Percentiles rank a stretch among this genome's conserved stretches.
Evolutionary conservation across 345 rosid species (phyloP).

Genomic region (Ceriops decandra): DNA sequence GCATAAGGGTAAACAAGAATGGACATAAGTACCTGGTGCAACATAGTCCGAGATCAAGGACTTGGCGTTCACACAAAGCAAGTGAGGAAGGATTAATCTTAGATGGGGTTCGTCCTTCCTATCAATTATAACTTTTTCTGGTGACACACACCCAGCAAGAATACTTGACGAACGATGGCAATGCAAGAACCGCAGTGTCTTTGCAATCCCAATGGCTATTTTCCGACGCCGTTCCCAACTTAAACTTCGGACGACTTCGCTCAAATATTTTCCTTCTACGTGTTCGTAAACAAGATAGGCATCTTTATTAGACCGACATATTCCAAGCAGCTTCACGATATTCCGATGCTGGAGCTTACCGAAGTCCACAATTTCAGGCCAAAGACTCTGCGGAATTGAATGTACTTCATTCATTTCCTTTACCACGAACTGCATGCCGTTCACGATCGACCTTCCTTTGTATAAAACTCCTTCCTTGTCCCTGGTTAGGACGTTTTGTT

Average conservation of each 20-base stretch:
- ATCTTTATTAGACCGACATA: conserved; percentile 46
- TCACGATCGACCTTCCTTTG: conserved; percentile 31
- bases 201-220: conserved; percentile 54
- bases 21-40: conserved; percentile 54
- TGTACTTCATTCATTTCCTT: conserved; percentile 36
- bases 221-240: conserved; percentile 60
- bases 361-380: conserved; percentile 29
- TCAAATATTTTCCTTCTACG: conserved; percentile 49
- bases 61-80: conserved; percentile 31
- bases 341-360: conserved; percentile 57
- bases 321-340: conserved; percentile 48
- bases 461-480: conserved; percentile 29
- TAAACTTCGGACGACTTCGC: conserved; percentile 40
- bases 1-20: no score
- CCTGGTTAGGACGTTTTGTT: conserved; percentile 43
- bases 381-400: conserved; percentile 33
- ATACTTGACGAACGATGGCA: conserved; percentile 30
- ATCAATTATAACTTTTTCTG: conserved; percentile 52
- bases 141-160: conserved; percentile 46
- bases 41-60: conserved; percentile 35
- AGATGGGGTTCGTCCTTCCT: conserved; percentile 48
- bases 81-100: conserved; percentile 35
- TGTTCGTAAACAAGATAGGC: conserved; percentile 52
- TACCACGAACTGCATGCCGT: conserved; percentile 37
- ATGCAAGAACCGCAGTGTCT: conserved; percentile 65